These are phyloP conservation scores for Ceriops tagal DNA, from an alignment of 345 rosid genomes.

Conservation along the genomic window DNA sequence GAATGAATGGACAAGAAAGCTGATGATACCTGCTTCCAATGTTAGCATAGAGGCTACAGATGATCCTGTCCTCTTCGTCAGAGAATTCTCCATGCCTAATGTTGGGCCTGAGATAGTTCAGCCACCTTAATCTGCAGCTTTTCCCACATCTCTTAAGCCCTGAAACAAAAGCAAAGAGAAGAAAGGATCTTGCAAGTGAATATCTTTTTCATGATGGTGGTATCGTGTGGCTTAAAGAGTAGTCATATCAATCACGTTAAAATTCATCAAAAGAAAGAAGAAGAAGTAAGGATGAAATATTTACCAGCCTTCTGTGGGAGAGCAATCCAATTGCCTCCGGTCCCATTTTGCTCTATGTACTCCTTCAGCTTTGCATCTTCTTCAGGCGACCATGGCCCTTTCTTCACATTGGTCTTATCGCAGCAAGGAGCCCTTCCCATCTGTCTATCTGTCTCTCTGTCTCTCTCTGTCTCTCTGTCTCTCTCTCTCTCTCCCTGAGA, in stretches of 20 bases:
- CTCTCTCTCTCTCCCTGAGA: not conserved
- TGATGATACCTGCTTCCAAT: constrained; percentile 30
- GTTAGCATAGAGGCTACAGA: constrained; percentile 31
- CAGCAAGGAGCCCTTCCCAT: constrained; percentile 39
- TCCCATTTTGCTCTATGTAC: constrained; percentile 21
- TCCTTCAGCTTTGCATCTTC: constrained; percentile 34
- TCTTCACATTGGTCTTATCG: constrained; percentile 28
- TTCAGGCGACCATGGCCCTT: constrained; percentile 35
- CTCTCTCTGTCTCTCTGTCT: constrained; percentile 18
- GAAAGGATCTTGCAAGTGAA: not conserved
- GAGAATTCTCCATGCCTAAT: constrained; percentile 35
- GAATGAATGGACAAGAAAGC: not conserved
- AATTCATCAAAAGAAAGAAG: not conserved
- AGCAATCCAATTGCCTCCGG: constrained; percentile 32
- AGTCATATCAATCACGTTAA: not conserved
- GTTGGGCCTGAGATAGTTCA: constrained; percentile 35
- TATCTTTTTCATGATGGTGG: not conserved
- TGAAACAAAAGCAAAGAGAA: constrained; percentile 1
- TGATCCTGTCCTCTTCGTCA: constrained; percentile 32
- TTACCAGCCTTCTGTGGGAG: constrained; percentile 33
- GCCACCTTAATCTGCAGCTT: constrained; percentile 38
- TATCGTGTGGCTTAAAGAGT: not conserved
- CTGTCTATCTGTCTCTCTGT: not conserved
- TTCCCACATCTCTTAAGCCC: constrained; percentile 36
- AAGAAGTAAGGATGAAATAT: not conserved